A percentile compares a stretch with the other conserved stretches of the same genome.
Conservation (phyloP, 2,329 filamentous ascomycete genomes). For the Epichloe amarillans region DNA sequence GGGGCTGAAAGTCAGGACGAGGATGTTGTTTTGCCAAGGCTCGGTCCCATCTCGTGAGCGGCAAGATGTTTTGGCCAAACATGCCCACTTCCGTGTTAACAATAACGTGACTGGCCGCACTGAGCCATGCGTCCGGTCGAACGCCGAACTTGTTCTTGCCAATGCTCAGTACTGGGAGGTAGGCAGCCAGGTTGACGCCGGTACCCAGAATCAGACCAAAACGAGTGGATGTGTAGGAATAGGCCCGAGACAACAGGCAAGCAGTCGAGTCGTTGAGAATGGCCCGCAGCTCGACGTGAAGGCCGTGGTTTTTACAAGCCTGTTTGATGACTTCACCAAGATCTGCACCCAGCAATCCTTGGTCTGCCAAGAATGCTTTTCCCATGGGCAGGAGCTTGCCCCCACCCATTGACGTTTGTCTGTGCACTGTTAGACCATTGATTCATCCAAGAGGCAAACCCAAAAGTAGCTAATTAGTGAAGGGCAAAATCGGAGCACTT, state of each 20-base stretch:
- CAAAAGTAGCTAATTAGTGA: neutral
- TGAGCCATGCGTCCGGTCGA: constrained; percentile 42
- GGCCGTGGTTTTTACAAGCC: constrained; percentile 36
- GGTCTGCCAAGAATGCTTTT: constrained; percentile 48
- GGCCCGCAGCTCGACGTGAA: constrained; percentile 42
- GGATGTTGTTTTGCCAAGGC: constrained; percentile 38
- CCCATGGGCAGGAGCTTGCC: constrained; percentile 51
- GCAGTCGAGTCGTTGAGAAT: constrained; percentile 57
- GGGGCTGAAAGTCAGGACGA: constrained; percentile 45
- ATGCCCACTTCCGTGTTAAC: constrained; percentile 56
- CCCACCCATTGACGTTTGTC: constrained; percentile 49
- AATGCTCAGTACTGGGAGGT: constrained; percentile 46
- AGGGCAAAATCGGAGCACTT: constrained; percentile 18
- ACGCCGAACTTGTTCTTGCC: constrained; percentile 41
- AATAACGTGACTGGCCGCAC: constrained; percentile 46
- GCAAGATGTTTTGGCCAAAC: constrained; percentile 47
- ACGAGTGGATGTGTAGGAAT: constrained; percentile 42
- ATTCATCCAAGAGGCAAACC: neutral
- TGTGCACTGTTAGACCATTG: constrained; percentile 15
- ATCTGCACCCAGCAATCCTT: constrained; percentile 44
- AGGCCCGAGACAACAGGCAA: constrained; percentile 51
- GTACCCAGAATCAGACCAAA: constrained; percentile 56
- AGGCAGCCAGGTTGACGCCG: constrained; percentile 51
- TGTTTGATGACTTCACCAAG: constrained; percentile 43
- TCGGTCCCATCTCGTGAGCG: constrained; percentile 48